These are phyloP conservation scores for Cucumis hystrix DNA, from an alignment of 306 rosid genomes.

Conservation along the genomic window DNA sequence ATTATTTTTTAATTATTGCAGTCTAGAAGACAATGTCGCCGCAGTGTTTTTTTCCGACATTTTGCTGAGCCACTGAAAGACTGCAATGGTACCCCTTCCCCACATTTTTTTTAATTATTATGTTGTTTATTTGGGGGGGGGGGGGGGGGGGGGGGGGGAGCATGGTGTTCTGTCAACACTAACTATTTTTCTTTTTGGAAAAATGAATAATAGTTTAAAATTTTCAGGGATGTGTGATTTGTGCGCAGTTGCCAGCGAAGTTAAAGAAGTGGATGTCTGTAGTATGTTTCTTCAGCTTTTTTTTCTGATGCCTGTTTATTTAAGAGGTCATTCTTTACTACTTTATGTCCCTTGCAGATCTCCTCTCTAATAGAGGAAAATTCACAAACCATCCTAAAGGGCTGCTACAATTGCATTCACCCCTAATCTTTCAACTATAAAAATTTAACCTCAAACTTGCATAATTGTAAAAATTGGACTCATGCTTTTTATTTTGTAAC, in stretches of 20 bases:
- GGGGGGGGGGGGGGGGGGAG: no score
- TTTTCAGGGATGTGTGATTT: constrained; percentile 83
- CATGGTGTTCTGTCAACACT: background rate
- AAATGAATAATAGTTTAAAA: background rate
- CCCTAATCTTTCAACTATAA: background rate
- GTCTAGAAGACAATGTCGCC: constrained; percentile 77
- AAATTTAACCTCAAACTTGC: background rate
- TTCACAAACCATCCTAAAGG: background rate
- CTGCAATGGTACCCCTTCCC: background rate
- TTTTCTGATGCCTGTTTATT: background rate
- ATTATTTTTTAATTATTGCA: constrained; percentile 24
- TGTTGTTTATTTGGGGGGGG: background rate
- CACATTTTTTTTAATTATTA: background rate
- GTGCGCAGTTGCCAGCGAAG: constrained; percentile 62
- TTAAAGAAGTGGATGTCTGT: constrained; percentile 60
- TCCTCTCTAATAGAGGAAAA: background rate
- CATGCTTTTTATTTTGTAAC: no score
- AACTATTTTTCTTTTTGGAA: background rate
- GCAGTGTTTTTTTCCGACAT: constrained; percentile 64
- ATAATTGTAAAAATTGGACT: background rate
- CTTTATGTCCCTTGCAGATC: background rate
- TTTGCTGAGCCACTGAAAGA: constrained; percentile 89
- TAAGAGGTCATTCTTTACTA: background rate
- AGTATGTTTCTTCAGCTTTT: constrained; percentile 34
- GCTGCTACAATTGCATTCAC: background rate